Evolutionary conservation across 139 green algal genomes (phyloP), one percentile per base, ranked within the genome.

Genomic region (Chlorella sp.): DNA sequence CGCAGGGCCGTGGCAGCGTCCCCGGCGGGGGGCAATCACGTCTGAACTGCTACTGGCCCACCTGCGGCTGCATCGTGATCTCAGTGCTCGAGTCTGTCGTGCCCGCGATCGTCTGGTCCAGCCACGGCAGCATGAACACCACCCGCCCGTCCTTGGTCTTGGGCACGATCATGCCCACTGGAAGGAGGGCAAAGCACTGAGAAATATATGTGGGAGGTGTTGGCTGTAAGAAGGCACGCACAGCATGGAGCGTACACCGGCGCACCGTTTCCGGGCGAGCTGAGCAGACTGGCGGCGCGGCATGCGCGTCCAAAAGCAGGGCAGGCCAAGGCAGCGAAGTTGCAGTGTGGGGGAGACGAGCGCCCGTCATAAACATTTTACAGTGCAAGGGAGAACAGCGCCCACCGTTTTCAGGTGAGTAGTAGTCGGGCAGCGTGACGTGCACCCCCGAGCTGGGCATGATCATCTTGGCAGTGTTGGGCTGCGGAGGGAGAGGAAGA

Each of bases 121-220:
- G 92, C 91, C 92, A 98, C 19, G 96, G 97, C 69, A 99, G 91
- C 94, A 99, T 94, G 90, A 99, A 99, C 73, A 99, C 91, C 46
- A 99, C 95, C 7, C 97, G 90, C 1, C 97, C 97, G 83, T 99
- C 97, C 90, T 97, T 97, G 72, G 97, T 99, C 88, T 99, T 99
- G 73, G 97, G 97, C 44, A 99, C 94, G 81, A 99, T 99, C 84
- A 99, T 92, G 48, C 97, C 97, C 16, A 94, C 88, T 85, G 81
- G n/a, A 40, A 34, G 32, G n/a, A n/a, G n/a, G n/a, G n/a, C n/a
- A n/a, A n/a, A n/a, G n/a, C n/a, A n/a, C n/a, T n/a, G n/a, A n/a
- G n/a, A n/a, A n/a, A n/a, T n/a, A n/a, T n/a, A n/a, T n/a, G n/a
- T n/a, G n/a, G n/a, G n/a, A n/a, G n/a, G n/a, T n/a, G n/a, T n/a